Base-by-base conservation (phyloP, 2,329 filamentous ascomycete species). In the Leptodontidium sp. region DNA sequence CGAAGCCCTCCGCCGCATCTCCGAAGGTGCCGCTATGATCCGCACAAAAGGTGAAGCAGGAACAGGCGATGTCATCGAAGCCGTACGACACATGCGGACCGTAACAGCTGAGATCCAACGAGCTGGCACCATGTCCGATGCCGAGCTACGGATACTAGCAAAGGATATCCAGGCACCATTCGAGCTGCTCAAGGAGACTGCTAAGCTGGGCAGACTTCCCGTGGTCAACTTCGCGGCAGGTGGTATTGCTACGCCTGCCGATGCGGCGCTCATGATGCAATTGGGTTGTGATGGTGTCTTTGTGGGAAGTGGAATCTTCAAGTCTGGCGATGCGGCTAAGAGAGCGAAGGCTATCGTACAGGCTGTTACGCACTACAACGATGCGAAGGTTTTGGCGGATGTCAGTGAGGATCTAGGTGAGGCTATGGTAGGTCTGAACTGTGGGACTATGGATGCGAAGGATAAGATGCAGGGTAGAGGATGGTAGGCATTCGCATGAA, bases 241-340 rank as follows among this genome's bases (percentile, higher is more conserved):
- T n/a, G 96, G 96, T 68, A 92, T 99, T n/a, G 96, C 96, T n/a
- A 99, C 96, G 0, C 96, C 96, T 0, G 96, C 96, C 0, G 96
- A 99, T 81, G 96, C 96, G 0, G 96, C 96, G 1, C 85, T 99
- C 83, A 93, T 99, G 95, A 99, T 99, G 96, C 95, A 98, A 86
- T 85, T 99, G 72, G 96, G 96, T 70, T 98, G 96, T 79, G 96
- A 99, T 78, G 96, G 96, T 68, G 96, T 99, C 45, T 99, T 99
- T 79, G 96, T 99, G 45, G 96, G 96, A 35, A 94, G 90, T 68
- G 96, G 96, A 35, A 98, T 98, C 81, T 99, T 99, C 88, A 98
- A 98, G 88, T 93, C 90, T 5, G 95, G 95, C 21, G 91, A 98
- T 81, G 92, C 96, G 26, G 89, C 91, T 55, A 93, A 95, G 89